Evolutionary conservation across 176 grass and related monocot genomes (phyloP), one percentile per base, ranked within the genome.

Genomic region (Juncus effusus): DNA sequence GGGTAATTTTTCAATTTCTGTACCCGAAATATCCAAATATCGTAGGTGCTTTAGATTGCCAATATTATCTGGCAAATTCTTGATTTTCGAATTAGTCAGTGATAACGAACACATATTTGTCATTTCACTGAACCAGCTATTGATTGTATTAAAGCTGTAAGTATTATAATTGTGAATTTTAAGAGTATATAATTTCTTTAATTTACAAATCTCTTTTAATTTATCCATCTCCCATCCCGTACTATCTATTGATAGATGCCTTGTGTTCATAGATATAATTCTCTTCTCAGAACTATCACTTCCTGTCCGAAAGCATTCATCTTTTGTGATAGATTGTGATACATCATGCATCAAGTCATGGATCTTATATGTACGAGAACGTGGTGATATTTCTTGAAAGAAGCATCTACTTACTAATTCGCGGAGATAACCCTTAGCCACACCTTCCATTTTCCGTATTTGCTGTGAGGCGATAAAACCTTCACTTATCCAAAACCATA

Each of bases 271-370:
- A 36, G 64, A 67, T 16, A n/a, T n/a, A n/a, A 38, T 35, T 3
- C 36, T 67, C 10, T 36, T 9, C 19, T 12, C 10, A 53, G 2
- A 52, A 4, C 36, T 12, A n/a, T 13, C 45, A 67, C 51, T 67
- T 13, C 36, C 42, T 8, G 51, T 8, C 19, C n/a, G 51, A 52
- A 66, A 70, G n/a, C 55, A 68, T 0, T 86, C 79, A 3, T 44
- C 11, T 2, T 64, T 44, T 38, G 69, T 78, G 4, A 86, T 76
- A 11, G 16, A 57, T 5, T 64, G 78, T 3, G 61, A 40, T 49
- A 82, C 51, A 13, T 86, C 84, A 57, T 82, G 79, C 3, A 86
- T 50, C 70, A 82, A 56, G 35, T 78, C 84, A 78, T 82, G 65
- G 0, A 86, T 78, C 37, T 0, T n/a, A n/a, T n/a, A n/a, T n/a